A percentile compares a stretch with the other conserved stretches of the same genome.
These are phyloP conservation scores for Quercus agrifolia DNA, from an alignment of 306 rosid species.

Conservation along the genomic window DNA sequence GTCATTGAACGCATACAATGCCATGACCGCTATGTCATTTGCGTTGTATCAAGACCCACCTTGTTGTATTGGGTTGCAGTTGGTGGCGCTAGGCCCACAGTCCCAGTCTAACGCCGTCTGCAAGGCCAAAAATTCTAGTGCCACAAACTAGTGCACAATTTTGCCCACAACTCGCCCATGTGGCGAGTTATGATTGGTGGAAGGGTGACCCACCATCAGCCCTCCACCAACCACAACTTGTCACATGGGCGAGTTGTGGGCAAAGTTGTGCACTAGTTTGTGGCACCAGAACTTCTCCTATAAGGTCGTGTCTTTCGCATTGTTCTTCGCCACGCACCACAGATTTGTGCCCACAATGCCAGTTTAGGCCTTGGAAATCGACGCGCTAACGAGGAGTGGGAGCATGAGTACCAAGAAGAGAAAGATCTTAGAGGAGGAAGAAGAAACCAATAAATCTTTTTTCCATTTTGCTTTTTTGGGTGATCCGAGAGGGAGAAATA, in stretches of 20 bases:
- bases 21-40: slow-evolving; percentile 49
- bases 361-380: slow-evolving; percentile 10
- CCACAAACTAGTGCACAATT: no score
- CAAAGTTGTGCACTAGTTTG: no score
- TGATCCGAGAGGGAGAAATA: background rate
- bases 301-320: slow-evolving; percentile 63
- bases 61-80: slow-evolving; percentile 69
- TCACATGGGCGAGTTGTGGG: no score
- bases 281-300: no score
- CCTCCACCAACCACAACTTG: no score
- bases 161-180: no score
- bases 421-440: background rate
- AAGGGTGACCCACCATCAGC: no score
- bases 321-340: slow-evolving; percentile 96
- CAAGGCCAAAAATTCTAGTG: slow-evolving; percentile 17
- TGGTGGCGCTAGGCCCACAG: slow-evolving; percentile 69
- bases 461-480: slow-evolving; percentile 28
- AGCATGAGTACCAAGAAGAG: slow-evolving; percentile 5
- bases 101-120: slow-evolving; percentile 83
- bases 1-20: slow-evolving; percentile 80
- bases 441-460: background rate
- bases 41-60: slow-evolving; percentile 79
- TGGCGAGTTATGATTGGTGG: no score
- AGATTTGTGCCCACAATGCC: slow-evolving; percentile 43
- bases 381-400: slow-evolving; percentile 25